These are phyloP conservation scores for Exophiala sp. DNA, from an alignment of 2,329 filamentous ascomycete species.

Conservation along the genomic window DNA sequence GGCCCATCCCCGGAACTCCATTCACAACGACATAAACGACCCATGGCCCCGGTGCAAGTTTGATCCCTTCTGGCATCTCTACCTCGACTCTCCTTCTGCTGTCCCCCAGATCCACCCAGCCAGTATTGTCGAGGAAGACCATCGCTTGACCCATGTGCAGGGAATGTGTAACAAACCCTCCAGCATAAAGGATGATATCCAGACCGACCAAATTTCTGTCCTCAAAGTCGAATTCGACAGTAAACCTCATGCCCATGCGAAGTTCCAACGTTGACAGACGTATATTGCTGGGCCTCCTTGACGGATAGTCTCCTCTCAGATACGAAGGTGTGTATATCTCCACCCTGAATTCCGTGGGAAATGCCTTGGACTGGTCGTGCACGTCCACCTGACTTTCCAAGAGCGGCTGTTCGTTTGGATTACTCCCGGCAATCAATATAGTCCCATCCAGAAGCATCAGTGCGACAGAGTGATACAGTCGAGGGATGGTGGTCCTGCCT, in stretches of 20 bases:
- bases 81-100: conserved; percentile 45
- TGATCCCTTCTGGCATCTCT: conserved; percentile 48
- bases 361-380: conserved; percentile 41
- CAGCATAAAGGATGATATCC: conserved; percentile 50
- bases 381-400: conserved; percentile 38
- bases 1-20: conserved; percentile 49
- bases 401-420: conserved; percentile 55
- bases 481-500: conserved; percentile 40
- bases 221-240: conserved; percentile 29
- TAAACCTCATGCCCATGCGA: conserved; percentile 44
- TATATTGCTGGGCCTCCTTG: conserved; percentile 46
- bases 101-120: conserved; percentile 40
- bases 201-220: conserved; percentile 35
- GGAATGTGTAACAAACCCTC: conserved; percentile 56
- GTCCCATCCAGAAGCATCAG: conserved; percentile 56
- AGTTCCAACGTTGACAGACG: conserved; percentile 42
- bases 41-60: conserved; percentile 55
- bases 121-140: conserved; percentile 47
- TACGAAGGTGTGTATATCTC: conserved; percentile 59
- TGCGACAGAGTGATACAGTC: conserved; percentile 57
- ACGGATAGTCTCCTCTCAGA: conserved; percentile 47
- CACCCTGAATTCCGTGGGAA: conserved; percentile 55
- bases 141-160: conserved; percentile 58
- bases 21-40: conserved; percentile 55
- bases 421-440: conserved; percentile 54